These are phyloP conservation scores for Artomyces pyxidatus DNA, from an alignment of 768 basidiomycete genomes.

Conservation along the genomic window DNA sequence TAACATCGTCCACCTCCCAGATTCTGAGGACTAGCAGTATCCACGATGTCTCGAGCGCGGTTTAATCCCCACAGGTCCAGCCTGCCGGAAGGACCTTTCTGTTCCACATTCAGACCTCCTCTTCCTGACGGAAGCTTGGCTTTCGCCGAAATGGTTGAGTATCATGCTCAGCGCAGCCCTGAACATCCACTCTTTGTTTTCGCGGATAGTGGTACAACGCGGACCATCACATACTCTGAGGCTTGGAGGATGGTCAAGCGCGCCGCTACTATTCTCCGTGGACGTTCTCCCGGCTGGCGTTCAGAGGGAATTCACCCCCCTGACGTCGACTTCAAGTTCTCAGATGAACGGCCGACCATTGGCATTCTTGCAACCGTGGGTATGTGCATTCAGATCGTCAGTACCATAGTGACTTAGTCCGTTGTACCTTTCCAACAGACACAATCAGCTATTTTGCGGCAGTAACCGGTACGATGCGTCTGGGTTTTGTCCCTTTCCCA, in stretches of 20 bases:
- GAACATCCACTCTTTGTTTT: background rate
- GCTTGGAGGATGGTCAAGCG: background rate
- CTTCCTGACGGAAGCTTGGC: background rate
- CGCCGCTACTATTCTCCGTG: background rate
- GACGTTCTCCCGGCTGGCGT: too few species aligned
- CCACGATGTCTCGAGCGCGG: too few species aligned
- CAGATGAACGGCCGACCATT: background rate
- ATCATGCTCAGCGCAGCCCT: background rate
- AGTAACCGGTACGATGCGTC: background rate
- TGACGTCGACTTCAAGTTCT: too few species aligned
- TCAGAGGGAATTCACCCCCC: too few species aligned
- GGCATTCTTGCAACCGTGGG: background rate
- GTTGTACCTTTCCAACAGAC: background rate
- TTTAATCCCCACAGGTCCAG: too few species aligned
- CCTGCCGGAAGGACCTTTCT: too few species aligned
- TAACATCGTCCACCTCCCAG: too few species aligned
- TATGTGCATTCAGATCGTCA: constrained; percentile 7
- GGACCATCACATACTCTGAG: background rate
- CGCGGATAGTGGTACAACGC: background rate
- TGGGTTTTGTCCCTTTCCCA: background rate
- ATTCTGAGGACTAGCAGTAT: too few species aligned
- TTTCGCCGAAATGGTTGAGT: background rate
- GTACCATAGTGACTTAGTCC: background rate
- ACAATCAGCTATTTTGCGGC: background rate
- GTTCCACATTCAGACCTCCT: background rate